phyloP scores from a whole-genome alignment of 2,329 filamentous ascomycete species.

The Pseudocercospora musae region DNA sequence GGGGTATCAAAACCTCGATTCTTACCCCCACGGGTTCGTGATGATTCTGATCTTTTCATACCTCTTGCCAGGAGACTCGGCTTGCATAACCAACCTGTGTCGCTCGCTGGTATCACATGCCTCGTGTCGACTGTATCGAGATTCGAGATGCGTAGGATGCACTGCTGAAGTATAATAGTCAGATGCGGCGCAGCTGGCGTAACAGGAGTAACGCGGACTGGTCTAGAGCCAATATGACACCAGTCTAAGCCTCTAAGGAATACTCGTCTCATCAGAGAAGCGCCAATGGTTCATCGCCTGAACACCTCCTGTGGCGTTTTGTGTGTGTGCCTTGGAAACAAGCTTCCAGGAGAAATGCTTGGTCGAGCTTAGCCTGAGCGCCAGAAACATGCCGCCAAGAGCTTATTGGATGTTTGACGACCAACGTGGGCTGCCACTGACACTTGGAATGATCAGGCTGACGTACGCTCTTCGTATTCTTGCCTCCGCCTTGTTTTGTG shows the following conservation, averaged over 20 bases:
- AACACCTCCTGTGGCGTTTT: not conserved
- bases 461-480: not conserved
- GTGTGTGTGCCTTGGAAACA: not conserved
- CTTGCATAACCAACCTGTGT: not conserved
- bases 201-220: not conserved
- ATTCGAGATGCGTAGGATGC: too few species aligned
- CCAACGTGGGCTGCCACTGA: not conserved
- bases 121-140: not conserved
- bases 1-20: not conserved
- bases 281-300: not conserved
- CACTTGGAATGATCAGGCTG: not conserved
- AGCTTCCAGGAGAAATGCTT: slow-evolving; percentile 1
- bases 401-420: not conserved
- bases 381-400: not conserved
- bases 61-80: not conserved
- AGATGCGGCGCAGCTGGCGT: not conserved
- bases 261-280: not conserved
- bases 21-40: not conserved
- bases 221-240: not conserved
- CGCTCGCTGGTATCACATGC: not conserved
- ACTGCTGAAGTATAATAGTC: not conserved
- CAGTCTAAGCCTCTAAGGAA: too few species aligned
- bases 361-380: not conserved
- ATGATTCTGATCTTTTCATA: not conserved
- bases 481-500: not conserved